Evolutionary conservation across 495 filamentous ascomycete genomes (phyloP).

Genomic region (Penicillium diatomitis): DNA sequence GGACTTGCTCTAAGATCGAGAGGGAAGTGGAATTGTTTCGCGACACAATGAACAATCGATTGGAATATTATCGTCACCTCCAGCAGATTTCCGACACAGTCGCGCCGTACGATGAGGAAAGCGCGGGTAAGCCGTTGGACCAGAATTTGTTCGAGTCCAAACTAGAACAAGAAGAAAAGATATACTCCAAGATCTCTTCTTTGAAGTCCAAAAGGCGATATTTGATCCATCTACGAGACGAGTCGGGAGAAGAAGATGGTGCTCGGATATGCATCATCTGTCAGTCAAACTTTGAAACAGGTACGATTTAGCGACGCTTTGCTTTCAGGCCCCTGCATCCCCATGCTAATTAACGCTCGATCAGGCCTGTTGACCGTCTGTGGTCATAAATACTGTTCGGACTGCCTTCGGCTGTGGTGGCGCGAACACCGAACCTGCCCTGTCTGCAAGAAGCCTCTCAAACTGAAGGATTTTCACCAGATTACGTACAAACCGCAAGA

Average conservation of each 20-base stretch:
- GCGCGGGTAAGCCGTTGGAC: constrained; percentile 35
- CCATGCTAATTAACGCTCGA: neutral
- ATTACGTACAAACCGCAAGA: constrained; percentile 76
- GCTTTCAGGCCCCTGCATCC: constrained; percentile 10
- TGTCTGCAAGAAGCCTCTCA: constrained; percentile 63
- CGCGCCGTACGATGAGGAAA: constrained; percentile 55
- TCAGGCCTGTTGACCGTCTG: constrained; percentile 70
- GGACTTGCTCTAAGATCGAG: constrained; percentile 49
- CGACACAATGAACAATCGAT: constrained; percentile 65
- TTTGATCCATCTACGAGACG: constrained; percentile 50
- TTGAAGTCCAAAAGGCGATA: constrained; percentile 65
- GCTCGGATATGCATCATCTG: constrained; percentile 73
- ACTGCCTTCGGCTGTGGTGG: constrained; percentile 75
- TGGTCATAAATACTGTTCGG: constrained; percentile 83
- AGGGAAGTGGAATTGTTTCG: constrained; percentile 71
- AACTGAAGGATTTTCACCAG: constrained; percentile 57
- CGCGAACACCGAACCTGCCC: constrained; percentile 56
- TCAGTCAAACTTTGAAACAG: constrained; percentile 58
- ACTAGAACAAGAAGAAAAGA: constrained; percentile 36
- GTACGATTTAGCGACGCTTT: constrained; percentile 19
- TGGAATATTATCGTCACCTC: constrained; percentile 83
- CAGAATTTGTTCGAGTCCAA: constrained; percentile 26
- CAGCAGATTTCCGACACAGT: constrained; percentile 84
- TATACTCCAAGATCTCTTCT: constrained; percentile 46
- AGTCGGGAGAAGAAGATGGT: constrained; percentile 45